Conservation (phyloP, 2,329 filamentous ascomycete species). For the Davidsoniella australis region DNA sequence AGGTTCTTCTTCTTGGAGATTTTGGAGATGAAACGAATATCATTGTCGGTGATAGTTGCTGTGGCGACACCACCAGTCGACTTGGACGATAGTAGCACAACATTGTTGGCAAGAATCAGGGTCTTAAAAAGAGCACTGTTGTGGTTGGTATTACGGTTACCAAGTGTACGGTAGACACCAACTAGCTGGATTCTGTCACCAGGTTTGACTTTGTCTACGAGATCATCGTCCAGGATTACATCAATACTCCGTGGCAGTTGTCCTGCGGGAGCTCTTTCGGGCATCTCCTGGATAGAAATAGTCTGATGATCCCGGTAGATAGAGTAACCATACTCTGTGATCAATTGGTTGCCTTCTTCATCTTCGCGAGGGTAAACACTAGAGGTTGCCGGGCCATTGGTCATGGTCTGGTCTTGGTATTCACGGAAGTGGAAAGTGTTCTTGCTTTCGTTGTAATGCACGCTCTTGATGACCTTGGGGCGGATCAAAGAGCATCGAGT, state of each 20-base stretch:
- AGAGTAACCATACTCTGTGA: constrained; percentile 91
- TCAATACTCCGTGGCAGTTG: constrained; percentile 91
- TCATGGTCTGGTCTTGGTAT: constrained; percentile 96
- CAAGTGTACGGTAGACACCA: constrained; percentile 86
- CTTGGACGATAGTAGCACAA: constrained; percentile 88
- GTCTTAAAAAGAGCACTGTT: constrained; percentile 93
- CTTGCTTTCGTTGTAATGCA: constrained; percentile 84
- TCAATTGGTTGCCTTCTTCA: constrained; percentile 76
- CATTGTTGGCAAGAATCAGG: constrained; percentile 80
- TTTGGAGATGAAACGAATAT: constrained; percentile 98
- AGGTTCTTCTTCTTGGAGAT: constrained; percentile 86
- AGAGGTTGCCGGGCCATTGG: constrained; percentile 69
- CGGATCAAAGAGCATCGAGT: constrained; percentile 90
- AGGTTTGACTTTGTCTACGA: constrained; percentile 88
- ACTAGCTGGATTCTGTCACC: constrained; percentile 93
- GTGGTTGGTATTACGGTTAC: constrained; percentile 80
- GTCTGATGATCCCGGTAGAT: constrained; percentile 95
- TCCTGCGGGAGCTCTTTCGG: constrained; percentile 83
- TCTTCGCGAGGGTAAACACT: constrained; percentile 92
- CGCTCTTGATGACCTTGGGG: constrained; percentile 94
- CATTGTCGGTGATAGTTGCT: constrained; percentile 82
- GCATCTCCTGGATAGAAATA: constrained; percentile 98
- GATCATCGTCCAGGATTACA: constrained; percentile 88
- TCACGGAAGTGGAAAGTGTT: constrained; percentile 76
- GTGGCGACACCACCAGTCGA: constrained; percentile 87